Base-by-base conservation (phyloP, 176 grass and related monocot genomes). In the Pharus latifolius region DNA sequence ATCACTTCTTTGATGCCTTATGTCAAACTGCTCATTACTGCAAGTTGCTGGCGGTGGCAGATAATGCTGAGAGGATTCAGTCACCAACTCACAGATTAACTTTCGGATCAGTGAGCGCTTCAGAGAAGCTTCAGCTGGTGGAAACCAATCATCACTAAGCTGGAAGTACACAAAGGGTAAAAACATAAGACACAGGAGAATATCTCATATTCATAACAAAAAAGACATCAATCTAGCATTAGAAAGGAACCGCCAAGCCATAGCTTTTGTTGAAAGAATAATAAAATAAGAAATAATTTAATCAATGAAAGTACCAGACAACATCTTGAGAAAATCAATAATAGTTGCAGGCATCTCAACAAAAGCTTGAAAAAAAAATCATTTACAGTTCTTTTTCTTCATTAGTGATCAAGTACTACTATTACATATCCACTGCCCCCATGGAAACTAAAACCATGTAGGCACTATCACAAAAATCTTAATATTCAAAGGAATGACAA, bases 141-240 rank as follows among this genome's bases (percentile, higher is more conserved):
- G 56, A 85, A 99, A 99, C 96, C 96, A 99, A 58, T 86, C 69
- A 43, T 72, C 76, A 70, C 72, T 84, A 40, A 99, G 83, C 96
- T 99, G 86, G 48, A 81, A 71, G 24, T 44, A 81, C 18, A 60
- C 37, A 26, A 67, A 77, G 31, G 2, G n/a, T 69, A 49, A 42
- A 12, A 74, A 16, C 63, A 44, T 53, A 56, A 79, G 31, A 24
- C 23, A 72, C 10, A 49, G 24, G 55, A 56, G 25, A 38, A 71
- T 46, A 74, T 6, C 9, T 46, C 7, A 65, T 69, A 71, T 14
- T 55, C 15, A 67, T 60, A 61, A 12, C 7, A 25, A 63, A 44
- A 25, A 6, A 20, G 62, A 38, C 11, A 51, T 27, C 9, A 12
- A 43, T 1, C 34, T 42, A 25, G 24, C 25, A 9, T n/a, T 45